A percentile compares a stretch with the other conserved stretches of the same genome.
phyloP scores from a whole-genome alignment of 2,329 filamentous ascomycete genomes.

The Venturia asperata region DNA sequence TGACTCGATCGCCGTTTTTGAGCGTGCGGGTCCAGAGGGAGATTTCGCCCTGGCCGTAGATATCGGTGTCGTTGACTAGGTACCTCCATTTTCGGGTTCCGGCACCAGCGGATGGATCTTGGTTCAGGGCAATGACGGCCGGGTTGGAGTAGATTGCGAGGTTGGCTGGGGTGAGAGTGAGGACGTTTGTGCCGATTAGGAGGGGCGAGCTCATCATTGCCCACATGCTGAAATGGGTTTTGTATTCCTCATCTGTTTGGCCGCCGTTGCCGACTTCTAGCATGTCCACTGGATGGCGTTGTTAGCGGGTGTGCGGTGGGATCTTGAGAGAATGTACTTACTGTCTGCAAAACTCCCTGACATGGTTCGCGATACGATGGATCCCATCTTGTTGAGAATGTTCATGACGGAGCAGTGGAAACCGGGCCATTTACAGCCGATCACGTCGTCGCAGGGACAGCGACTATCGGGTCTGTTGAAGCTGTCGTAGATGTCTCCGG shows the following conservation, averaged over 20 bases:
- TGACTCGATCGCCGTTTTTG: slow-evolving; percentile 40
- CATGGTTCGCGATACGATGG: slow-evolving; percentile 35
- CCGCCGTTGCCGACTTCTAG: slow-evolving; percentile 43
- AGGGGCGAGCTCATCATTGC: slow-evolving; percentile 42
- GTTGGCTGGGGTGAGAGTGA: slow-evolving; percentile 34
- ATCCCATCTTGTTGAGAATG: slow-evolving; percentile 43
- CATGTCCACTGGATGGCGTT: slow-evolving; percentile 33
- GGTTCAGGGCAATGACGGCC: slow-evolving; percentile 44
- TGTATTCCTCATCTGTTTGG: slow-evolving; percentile 36
- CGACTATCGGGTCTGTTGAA: slow-evolving; percentile 39
- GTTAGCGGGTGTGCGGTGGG: background rate
- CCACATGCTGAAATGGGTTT: slow-evolving; percentile 44
- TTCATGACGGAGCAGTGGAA: slow-evolving; percentile 45
- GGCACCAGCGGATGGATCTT: slow-evolving; percentile 39
- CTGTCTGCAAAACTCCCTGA: slow-evolving; percentile 42
- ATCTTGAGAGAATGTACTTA: background rate
- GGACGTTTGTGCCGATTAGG: slow-evolving; percentile 42
- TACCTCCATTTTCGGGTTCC: slow-evolving; percentile 42
- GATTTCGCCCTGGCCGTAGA: slow-evolving; percentile 40
- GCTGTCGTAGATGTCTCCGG: slow-evolving; percentile 42
- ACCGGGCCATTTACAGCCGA: slow-evolving; percentile 39
- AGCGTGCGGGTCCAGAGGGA: slow-evolving; percentile 46
- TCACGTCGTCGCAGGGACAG: slow-evolving; percentile 38
- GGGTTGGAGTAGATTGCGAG: slow-evolving; percentile 43
- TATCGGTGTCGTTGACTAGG: slow-evolving; percentile 35